Base-by-base conservation (phyloP, 371 early-diverging fungal genomes). In the Zancudomyces culisetae region DNA sequence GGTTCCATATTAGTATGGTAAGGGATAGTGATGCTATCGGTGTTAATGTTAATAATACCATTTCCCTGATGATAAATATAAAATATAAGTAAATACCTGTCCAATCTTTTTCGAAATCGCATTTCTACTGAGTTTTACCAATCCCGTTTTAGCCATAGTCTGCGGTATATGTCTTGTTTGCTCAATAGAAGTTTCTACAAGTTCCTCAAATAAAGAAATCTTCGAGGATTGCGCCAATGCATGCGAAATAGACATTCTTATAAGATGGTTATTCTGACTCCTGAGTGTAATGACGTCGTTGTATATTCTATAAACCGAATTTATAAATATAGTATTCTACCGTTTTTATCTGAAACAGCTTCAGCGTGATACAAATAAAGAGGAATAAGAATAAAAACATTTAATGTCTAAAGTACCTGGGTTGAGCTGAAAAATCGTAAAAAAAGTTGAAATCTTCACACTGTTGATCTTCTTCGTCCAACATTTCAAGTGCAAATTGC, bases 361-460 rank as follows among this genome's bases (percentile, higher is more conserved):
- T n/a, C n/a, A n/a, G n/a, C n/a, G n/a, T n/a, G n/a, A n/a, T n/a
- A n/a, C n/a, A n/a, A n/a, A n/a, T n/a, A n/a, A n/a, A n/a, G n/a
- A n/a, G n/a, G n/a, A n/a, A n/a, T n/a, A n/a, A n/a, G n/a, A n/a
- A n/a, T n/a, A n/a, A n/a, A n/a, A n/a, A n/a, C n/a, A n/a, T n/a
- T n/a, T n/a, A n/a, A 35, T 35, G 15, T 35, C 35, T 10, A 35
- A 10, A 10, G 6, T 43, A 43, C 43, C 43, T 43, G 41, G 60
- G 62, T 59, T 64, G 64, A 21, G 64, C 51, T 41, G 56, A 55
- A 29, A 66, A 49, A 64, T 82, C 85, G 69, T 90, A 90, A 56
- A 85, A 81, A 60, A 87, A 90, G 60, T 86, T 81, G 66, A 96
- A 87, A 60, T 88, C 87, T 54, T 96, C 93, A 19, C 75, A 76